Conservation (phyloP, 1,139 yeast genomes). For the Yamadazyma epiphylla region DNA sequence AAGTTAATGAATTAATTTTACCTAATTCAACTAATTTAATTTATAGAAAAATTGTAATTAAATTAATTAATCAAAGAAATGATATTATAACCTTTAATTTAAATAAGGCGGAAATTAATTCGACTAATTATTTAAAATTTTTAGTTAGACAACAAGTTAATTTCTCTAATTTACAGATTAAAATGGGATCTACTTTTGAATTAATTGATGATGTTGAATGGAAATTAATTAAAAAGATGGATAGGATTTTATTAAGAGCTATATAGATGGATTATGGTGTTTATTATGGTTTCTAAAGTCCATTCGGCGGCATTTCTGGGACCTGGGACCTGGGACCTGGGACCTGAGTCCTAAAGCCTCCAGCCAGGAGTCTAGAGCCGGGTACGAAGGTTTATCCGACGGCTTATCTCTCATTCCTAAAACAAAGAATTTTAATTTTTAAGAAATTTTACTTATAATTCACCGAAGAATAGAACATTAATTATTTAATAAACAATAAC, state of each 20-base stretch:
- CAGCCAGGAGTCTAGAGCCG: no score
- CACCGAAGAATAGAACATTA: no score
- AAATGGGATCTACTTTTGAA: slow-evolving; percentile 20
- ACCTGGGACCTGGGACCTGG: no score
- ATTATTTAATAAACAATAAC: no score
- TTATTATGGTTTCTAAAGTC: no score
- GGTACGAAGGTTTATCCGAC: no score
- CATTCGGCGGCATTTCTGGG: no score
- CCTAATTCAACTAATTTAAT: slow-evolving; percentile 24
- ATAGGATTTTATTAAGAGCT: slow-evolving; percentile 18
- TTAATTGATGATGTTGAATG: slow-evolving; percentile 24
- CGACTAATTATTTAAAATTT: slow-evolving; percentile 25
- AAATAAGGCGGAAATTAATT: slow-evolving; percentile 21
- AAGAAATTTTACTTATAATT: no score
- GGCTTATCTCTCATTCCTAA: no score
- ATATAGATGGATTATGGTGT: no score
- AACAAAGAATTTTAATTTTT: no score
- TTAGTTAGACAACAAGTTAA: slow-evolving; percentile 23
- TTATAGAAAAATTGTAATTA: slow-evolving; percentile 21
- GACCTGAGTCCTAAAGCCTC: no score
- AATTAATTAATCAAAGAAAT: slow-evolving; percentile 24
- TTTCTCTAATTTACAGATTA: slow-evolving; percentile 25
- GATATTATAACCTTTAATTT: slow-evolving; percentile 27
- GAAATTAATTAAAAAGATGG: slow-evolving; percentile 19
- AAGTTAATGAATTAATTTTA: slow-evolving; percentile 20